Evolutionary conservation across 1,284 basidiomycete genomes (phyloP), one percentile per base, ranked within the genome.

Genomic region (Moesziomyces parantarcticus): DNA sequence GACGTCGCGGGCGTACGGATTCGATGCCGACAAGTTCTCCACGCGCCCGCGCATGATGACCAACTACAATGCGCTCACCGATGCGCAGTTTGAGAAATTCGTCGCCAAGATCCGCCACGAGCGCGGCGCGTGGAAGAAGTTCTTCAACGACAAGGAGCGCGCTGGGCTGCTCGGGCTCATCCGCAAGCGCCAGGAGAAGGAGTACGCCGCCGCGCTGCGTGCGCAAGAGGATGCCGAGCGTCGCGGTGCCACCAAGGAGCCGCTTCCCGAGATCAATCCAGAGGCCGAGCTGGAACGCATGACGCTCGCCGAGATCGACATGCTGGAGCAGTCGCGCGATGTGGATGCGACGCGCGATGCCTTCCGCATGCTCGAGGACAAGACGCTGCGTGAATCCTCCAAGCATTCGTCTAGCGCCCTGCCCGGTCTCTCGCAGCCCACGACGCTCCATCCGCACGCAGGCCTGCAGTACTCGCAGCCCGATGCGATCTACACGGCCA

Each of bases 401-500:
- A 50, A 58, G 13, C 46, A 58, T 1, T 0, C 34, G 0, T 71
- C 59, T 32, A 32, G 48, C 2, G 20, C 48, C 0, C 39, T 79
- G 1, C 58, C 67, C 14, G 58, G 75, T 29, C 43, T 62, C 1
- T 67, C 63, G 18, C 67, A 79, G 44, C 69, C 75, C 5, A 68
- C 41, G 39, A 66, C 76, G 10, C 50, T 75, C 23, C 80, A 82
- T 42, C 66, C 73, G 14, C 65, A 75, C 40, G 77, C 64, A 10
- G 80, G 80, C 3, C 34, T 82, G 55, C 80, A 82, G 62, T 82
- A 79, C 53, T 67, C 72, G 13, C 75, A 77, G 53, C 80, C 80
- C 11, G 80, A 82, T 59, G 56, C 52, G 10, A 78, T 82, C 64
- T 79, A 76, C 57, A 44, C 79, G 6, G 34, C 49, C 39, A 32